A percentile compares a stretch with the other conserved stretches of the same genome.
These are phyloP conservation scores for Diaporthe caulivora DNA, from an alignment of 2,329 filamentous ascomycete genomes.

Conservation along the genomic window DNA sequence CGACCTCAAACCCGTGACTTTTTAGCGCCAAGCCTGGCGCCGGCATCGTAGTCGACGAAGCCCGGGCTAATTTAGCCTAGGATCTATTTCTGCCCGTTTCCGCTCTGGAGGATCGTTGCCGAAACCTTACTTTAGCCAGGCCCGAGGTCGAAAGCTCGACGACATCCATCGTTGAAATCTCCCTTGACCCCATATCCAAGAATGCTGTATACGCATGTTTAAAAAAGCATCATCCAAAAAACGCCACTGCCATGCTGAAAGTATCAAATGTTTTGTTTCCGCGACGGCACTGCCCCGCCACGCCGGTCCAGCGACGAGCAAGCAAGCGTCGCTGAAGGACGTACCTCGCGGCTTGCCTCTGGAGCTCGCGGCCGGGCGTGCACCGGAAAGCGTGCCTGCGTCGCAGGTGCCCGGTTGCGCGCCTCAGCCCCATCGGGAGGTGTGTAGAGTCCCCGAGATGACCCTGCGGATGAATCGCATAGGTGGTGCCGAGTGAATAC, in stretches of 20 bases:
- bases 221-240: not conserved
- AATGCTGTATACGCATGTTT: not conserved
- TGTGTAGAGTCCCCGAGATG: not conserved
- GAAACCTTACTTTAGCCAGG: constrained; percentile 1
- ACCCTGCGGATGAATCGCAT: not conserved
- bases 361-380: not conserved
- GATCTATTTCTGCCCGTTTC: not conserved
- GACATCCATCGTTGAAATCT: not conserved
- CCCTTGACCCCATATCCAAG: not conserved
- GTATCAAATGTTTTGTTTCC: not conserved
- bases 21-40: constrained; percentile 15
- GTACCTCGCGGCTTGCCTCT: not conserved
- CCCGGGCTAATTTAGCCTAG: not conserved
- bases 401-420: not conserved
- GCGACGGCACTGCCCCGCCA: not conserved
- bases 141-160: not conserved
- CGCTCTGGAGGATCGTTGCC: not conserved
- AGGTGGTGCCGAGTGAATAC: not conserved
- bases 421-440: too few relatives aligned
- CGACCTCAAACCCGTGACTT: constrained; percentile 7
- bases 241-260: constrained; percentile 11
- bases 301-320: not conserved
- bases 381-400: not conserved
- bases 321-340: not conserved
- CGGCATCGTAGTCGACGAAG: not conserved